A percentile compares a stretch with the other conserved stretches of the same genome.
phyloP scores from a whole-genome alignment of 2,329 filamentous ascomycete genomes.

The Fusarium dimerum region DNA sequence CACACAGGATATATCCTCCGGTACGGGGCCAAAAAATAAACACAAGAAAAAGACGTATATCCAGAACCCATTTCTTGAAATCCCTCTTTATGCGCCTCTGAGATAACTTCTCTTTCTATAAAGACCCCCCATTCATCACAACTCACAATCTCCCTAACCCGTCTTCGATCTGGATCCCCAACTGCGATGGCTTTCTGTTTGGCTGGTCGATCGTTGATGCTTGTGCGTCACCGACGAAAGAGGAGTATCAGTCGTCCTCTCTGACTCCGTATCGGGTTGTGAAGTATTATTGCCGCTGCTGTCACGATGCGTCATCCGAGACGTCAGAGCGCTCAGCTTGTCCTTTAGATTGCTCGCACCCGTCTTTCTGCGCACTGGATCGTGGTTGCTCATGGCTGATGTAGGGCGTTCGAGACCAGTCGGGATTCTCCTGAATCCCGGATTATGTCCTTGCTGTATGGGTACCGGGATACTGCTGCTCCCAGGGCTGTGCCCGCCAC shows the following conservation, averaged over 20 bases:
- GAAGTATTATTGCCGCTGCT: conserved; percentile 14
- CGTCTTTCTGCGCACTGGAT: conserved; percentile 30
- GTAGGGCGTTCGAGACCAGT: conserved; percentile 30
- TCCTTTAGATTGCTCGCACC: conserved; percentile 36
- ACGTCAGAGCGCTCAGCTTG: conserved; percentile 37
- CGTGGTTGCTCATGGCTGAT: conserved; percentile 35
- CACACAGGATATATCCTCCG: not conserved
- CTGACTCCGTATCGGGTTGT: conserved; percentile 24
- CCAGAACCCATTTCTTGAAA: not conserved
- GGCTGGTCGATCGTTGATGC: conserved; percentile 20
- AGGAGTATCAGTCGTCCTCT: conserved; percentile 20
- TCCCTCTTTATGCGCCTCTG: not conserved
- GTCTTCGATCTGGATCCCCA: conserved; percentile 21
- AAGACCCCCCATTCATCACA: not conserved
- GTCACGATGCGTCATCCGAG: conserved; percentile 29
- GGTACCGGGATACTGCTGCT: conserved; percentile 16
- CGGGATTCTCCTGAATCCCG: conserved; percentile 25
- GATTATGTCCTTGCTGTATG: conserved; percentile 15
- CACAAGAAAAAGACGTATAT: not conserved
- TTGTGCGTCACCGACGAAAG: conserved; percentile 16
- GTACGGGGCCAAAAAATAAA: not conserved
- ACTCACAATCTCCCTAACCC: not conserved
- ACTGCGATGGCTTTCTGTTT: conserved; percentile 17
- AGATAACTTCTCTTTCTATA: not conserved
- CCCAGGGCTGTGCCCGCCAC: not conserved